Evolutionary conservation across 2,329 filamentous ascomycete genomes (phyloP).

Genomic region (Teratosphaeria zuluensis): DNA sequence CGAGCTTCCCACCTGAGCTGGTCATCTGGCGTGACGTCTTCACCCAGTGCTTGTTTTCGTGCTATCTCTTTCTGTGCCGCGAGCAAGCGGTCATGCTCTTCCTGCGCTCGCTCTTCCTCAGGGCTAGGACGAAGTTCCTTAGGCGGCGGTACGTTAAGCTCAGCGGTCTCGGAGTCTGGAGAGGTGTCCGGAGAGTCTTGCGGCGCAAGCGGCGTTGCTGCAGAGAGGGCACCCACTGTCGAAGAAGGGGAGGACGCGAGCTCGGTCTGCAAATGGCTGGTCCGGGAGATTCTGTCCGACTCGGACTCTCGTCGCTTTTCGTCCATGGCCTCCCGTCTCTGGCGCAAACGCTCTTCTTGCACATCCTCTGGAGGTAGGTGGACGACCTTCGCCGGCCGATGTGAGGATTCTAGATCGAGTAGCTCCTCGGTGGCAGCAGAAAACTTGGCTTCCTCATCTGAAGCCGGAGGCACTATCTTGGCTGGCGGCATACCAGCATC

Average conservation of each 20-base stretch:
- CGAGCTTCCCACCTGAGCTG: conserved; percentile 45
- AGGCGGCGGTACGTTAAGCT: conserved; percentile 16
- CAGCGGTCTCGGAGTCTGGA: conserved; percentile 21
- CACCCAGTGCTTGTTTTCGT: conserved; percentile 31
- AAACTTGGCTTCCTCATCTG: conserved; percentile 19
- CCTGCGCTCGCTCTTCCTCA: conserved; percentile 37
- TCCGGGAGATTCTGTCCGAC: conserved; percentile 30
- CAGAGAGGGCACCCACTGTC: conserved; percentile 59
- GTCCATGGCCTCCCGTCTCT: conserved; percentile 32
- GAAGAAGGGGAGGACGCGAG: conserved; percentile 48
- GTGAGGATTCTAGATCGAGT: conserved; percentile 14
- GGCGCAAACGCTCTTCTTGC: conserved; percentile 38
- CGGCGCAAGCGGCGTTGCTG: conserved; percentile 59
- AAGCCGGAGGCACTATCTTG: conserved; percentile 15
- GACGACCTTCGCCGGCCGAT: conserved; percentile 28
- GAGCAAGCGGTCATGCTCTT: conserved; percentile 44
- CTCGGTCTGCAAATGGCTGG: conserved; percentile 21
- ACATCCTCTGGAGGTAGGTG: conserved; percentile 42
- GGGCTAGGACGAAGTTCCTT: conserved; percentile 26
- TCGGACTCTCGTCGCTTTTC: conserved; percentile 27
- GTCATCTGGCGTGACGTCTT: conserved; percentile 47
- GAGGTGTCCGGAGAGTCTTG: conserved; percentile 32
- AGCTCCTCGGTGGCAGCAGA: conserved; percentile 13
- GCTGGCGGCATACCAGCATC: conserved; percentile 5
- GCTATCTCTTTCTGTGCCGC: conserved; percentile 40